Base-by-base conservation (phyloP, 1,284 basidiomycete genomes). In the Ustilago trichophora region DNA sequence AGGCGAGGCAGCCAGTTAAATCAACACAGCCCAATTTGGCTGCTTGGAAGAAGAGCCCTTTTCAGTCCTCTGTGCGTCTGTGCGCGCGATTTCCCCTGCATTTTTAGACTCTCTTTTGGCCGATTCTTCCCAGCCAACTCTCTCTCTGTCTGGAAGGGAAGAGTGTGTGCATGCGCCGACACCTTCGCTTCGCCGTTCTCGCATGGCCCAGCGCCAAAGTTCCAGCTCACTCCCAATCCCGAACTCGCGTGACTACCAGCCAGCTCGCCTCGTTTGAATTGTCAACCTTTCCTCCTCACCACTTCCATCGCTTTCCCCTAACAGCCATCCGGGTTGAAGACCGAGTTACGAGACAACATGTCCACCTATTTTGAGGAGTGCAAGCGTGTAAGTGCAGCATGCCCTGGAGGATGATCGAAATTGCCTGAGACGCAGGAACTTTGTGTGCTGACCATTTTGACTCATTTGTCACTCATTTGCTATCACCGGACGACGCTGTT, bases 291-390 rank as follows among this genome's bases (percentile, higher is more conserved):
- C 7, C 31, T 19, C 29, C 6, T 25, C 43, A 19, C 22, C 8
- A 13, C 11, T 43, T 15, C 13, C 21, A 24, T 16, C 8, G 29
- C 24, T 18, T 33, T 22, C 35, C 24, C 4, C n/a, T n/a, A n/a
- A n/a, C n/a, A n/a, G n/a, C n/a, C n/a, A n/a, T n/a, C n/a, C n/a
- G n/a, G n/a, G n/a, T n/a, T n/a, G n/a, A n/a, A n/a, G n/a, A n/a
- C n/a, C n/a, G n/a, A n/a, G n/a, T n/a, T n/a, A 21, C 37, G 66
- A 55, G 35, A n/a, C n/a, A n/a, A n/a, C n/a, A 62, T 50, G 64
- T 22, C 64, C 24, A 68, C 64, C 15, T 65, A 54, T 40, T 75
- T 69, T 35, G 72, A 68, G 45, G 58, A 54, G 40, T 62, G 57
- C 68, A 71, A 59, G 50, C 52, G 55, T 34, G 59, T 64, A 55